Conservation (phyloP, 352 stramenopile genomes). For the Phytophthora brassicae region DNA sequence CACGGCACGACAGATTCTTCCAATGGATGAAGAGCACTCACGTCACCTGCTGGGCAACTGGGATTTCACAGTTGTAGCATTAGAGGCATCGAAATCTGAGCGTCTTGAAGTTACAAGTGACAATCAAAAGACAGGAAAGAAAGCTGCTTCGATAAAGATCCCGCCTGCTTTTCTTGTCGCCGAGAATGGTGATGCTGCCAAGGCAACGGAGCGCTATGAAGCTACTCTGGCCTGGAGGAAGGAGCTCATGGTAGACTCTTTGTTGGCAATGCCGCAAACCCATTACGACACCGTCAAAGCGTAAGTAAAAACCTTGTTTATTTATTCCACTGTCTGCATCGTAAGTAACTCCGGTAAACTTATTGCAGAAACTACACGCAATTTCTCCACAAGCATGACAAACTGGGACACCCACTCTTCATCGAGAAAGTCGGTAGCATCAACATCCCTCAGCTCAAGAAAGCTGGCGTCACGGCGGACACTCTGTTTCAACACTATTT, state of each 20-base stretch:
- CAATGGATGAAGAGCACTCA: slow-evolving; percentile 3
- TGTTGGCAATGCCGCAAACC: slow-evolving; percentile 59
- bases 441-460: slow-evolving; percentile 80
- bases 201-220: slow-evolving; percentile 65
- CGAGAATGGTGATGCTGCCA: slow-evolving; percentile 64
- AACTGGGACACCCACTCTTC: slow-evolving; percentile 77
- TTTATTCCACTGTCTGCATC: not conserved
- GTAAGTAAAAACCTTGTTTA: slow-evolving; percentile 17
- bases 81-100: slow-evolving; percentile 68
- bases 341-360: not conserved
- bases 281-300: slow-evolving; percentile 73
- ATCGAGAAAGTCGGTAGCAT: slow-evolving; percentile 82
- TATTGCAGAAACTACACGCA: slow-evolving; percentile 31
- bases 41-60: slow-evolving; percentile 45
- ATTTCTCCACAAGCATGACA: slow-evolving; percentile 80
- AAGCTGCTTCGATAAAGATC: slow-evolving; percentile 28
- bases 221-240: slow-evolving; percentile 72
- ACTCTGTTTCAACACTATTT: slow-evolving; percentile 83
- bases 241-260: slow-evolving; percentile 68
- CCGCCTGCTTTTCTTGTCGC: slow-evolving; percentile 65
- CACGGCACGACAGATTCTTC: slow-evolving; percentile 32
- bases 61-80: slow-evolving; percentile 57
- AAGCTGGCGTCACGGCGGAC: slow-evolving; percentile 59
- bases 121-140: slow-evolving; percentile 10
- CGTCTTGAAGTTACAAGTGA: slow-evolving; percentile 22